Base-by-base conservation (phyloP, 169 alveolate genomes). In the Cryptosporidium tyzzeri region DNA sequence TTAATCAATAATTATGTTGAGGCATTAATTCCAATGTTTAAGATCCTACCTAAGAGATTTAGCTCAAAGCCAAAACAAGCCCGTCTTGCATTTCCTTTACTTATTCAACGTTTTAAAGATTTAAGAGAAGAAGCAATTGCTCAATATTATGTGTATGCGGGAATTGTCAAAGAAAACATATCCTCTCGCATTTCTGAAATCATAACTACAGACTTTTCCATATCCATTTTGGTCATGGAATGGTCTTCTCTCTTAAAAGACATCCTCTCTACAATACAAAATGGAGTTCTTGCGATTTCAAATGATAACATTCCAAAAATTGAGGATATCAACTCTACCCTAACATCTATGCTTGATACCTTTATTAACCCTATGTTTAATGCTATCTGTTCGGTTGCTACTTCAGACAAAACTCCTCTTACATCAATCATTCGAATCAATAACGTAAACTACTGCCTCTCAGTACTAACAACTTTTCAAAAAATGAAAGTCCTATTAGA, bases 101-200 rank as follows among this genome's bases (percentile, higher is more conserved):
- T 80, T 9, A 80, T 80, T 21, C 89, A 80, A n/a, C 71, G 74
- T 1, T 65, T 80, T 80, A 62, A 29, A n/a, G 89, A 80, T 50
- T 44, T 80, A n/a, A 80, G 50, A 80, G 89, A 80, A 31, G 89
- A 80, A 14, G 89, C 89, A 4, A 80, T 80, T 26, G 89, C 89
- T 29, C 89, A 80, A 31, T 80, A 62, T 41, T 80, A 61, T n/a
- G 89, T 80, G 1, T 80, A 80, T 62, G 65, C 89, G 9, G 75
- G 74, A 8, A 61, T 80, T 21, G 75, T 80, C 37, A 59, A 48
- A 8, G 89, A 80, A 62, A 62, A 80, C 62, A n/a, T 80, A n/a
- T 61, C 74, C 2, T 45, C 65, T 65, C 55, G 75, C 5, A 29
- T 50, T 9, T 33, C 61, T 9, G 68, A 65, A 8, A 62, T 80